Base-by-base conservation (phyloP, 208 protist species). In the Leptomonas pyrrhocoris region DNA sequence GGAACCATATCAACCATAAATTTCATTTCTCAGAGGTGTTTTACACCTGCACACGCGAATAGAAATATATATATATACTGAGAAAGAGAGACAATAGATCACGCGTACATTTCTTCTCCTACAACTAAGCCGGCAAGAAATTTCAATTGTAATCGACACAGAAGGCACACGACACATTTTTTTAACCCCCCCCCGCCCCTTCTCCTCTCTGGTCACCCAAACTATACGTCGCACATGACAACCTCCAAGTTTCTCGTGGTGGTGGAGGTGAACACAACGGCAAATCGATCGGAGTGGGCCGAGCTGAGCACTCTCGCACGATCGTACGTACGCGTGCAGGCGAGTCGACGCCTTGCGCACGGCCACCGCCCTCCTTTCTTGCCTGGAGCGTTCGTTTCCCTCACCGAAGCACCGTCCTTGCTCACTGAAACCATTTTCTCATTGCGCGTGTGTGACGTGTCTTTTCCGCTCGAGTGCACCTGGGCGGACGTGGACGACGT, bases 401-500 rank as follows among this genome's bases (percentile, higher is more conserved):
- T 86, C 42, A 13, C 42, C 18, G 60, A 74, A 1, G 74, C 74
- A 11, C 67, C 79, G 2, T 11, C 66, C 5, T 38, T 81, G 16
- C 61, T 85, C 23, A 59, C 46, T 21, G 60, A 79, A 5, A 72
- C 56, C 3, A 60, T 90, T 8, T 51, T 54, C 25, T 69, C 74
- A 2, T 21, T 93, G 54, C 80, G 88, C 0, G 79, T 93, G 12
- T 88, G 84, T 61, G 87, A 93, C 67, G 59, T 90, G 30, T 76
- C 64, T 30, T 70, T 77, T 42, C 71, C 71, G 2, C 49, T 62
- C 15, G 62, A 62, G 21, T 77, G 64, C 27, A 9, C 36, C 16
- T 77, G 71, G 71, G 23, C 56, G 13, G 59, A 54, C 15, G 0
- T 77, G 56, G 71, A 71, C 42, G 45, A 64, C 36, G 63, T 77